Evolutionary conservation across 2,329 filamentous ascomycete species (phyloP), one percentile per base, ranked within the genome.

Genomic region (Colletotrichum sp.): DNA sequence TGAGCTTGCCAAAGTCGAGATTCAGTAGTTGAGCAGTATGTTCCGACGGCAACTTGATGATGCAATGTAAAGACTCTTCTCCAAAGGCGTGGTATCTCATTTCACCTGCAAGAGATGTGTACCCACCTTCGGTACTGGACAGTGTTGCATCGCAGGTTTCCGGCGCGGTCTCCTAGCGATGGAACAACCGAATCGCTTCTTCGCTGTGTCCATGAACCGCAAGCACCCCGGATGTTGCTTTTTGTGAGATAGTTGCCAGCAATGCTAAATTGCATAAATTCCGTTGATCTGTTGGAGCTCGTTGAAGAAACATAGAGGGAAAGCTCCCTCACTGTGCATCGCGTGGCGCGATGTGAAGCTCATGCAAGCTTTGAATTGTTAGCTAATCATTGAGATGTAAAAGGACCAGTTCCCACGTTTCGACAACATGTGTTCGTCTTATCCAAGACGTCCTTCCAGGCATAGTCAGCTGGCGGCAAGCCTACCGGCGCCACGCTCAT

Each of bases 51-150:
- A 21, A 48, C 9, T 48, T 48, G 1, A 48, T 12, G n/a, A 21
- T n/a, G n/a, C 10, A 3, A 7, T 48, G n/a, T 13, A 3, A 21
- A 48, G 43, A 18, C 0, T 21, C 6, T 21, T 48, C 7, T 5
- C 43, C 5, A 48, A 21, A 12, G n/a, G 3, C 3, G 43, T 21
- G 18, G 8, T n/a, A 6, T 7, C 18, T 48, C 39, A n/a, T n/a
- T 21, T 21, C n/a, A 7, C 43, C n/a, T 4, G 10, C 18, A 21
- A 48, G 10, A 4, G 43, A 7, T 3, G 0, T 0, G 1, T 48
- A 7, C 10, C 10, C 10, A 48, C 10, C n/a, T 13, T 21, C n/a
- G 43, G 2, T 48, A 1, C 18, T 21, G 43, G 1, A 12, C 0
- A 48, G 43, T 12, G 10, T 48, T 21, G 43, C 10, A 48, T 48